Evolutionary conservation across 441 rosid genomes (phyloP).

Genomic region (Euphorbia celastroides): DNA sequence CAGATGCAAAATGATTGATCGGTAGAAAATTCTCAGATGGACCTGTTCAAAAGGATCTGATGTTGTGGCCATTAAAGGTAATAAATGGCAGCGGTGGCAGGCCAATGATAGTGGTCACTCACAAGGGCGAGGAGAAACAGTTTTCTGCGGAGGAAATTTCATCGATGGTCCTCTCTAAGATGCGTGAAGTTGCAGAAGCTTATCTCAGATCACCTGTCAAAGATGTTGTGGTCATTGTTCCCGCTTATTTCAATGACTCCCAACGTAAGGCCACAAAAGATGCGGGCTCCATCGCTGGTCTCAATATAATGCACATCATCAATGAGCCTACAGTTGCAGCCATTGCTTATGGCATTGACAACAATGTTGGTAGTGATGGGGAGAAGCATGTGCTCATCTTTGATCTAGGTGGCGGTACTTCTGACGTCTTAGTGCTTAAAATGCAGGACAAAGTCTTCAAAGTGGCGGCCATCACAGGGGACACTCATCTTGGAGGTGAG

Average conservation of each 20-base stretch:
- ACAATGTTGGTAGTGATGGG: too few relatives aligned
- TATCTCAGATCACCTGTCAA: conserved; percentile 21
- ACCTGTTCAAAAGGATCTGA: conserved; percentile 35
- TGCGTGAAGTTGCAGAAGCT: conserved; percentile 22
- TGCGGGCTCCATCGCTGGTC: too few relatives aligned
- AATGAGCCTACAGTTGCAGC: too few relatives aligned
- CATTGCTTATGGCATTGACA: too few relatives aligned
- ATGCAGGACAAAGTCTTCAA: too few relatives aligned
- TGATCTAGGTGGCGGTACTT: too few relatives aligned
- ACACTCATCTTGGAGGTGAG: too few relatives aligned
- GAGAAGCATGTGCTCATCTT: too few relatives aligned
- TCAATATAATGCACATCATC: too few relatives aligned
- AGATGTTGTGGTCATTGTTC: conserved; percentile 29
- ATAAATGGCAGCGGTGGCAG: conserved; percentile 28
- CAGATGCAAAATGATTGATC: conserved; percentile 41
- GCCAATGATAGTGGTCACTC: conserved; percentile 30
- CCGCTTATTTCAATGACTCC: too few relatives aligned
- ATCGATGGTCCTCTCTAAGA: conserved; percentile 34
- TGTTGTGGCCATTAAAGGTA: conserved; percentile 42
- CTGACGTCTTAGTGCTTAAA: too few relatives aligned
- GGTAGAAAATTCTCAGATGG: conserved; percentile 40
- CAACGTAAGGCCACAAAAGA: conserved; percentile 27
- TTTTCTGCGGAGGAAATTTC: conserved; percentile 43
- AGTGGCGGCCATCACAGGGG: too few relatives aligned
- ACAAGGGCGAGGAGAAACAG: conserved; percentile 40